These are phyloP conservation scores for Citrus medica DNA, from an alignment of 345 rosid species.

Conservation along the genomic window DNA sequence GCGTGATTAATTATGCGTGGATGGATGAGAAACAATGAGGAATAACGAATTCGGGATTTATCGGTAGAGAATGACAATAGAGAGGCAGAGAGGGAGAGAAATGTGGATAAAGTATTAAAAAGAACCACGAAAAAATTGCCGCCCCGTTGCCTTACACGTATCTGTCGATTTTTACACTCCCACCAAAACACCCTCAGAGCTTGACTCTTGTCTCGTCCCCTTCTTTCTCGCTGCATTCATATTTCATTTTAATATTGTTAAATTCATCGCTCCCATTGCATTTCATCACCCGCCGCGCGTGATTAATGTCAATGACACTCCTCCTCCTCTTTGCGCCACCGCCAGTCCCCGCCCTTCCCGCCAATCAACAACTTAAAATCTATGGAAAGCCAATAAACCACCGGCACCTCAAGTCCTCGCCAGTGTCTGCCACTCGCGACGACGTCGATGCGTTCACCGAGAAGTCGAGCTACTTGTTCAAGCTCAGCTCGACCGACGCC, in stretches of 20 bases:
- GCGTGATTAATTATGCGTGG: background rate
- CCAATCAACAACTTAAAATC: slow-evolving; percentile 22
- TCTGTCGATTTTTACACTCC: background rate
- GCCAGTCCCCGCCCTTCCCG: slow-evolving; percentile 36
- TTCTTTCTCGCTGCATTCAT: background rate
- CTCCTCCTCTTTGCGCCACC: slow-evolving; percentile 29
- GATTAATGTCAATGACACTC: background rate
- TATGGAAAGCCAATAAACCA: background rate
- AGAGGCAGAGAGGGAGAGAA: background rate
- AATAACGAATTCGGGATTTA: no score
- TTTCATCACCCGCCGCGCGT: background rate
- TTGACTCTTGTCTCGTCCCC: background rate
- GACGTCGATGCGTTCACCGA: slow-evolving; percentile 70
- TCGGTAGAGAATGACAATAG: no score
- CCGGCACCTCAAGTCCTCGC: slow-evolving; percentile 20
- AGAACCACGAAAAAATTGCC: slow-evolving; percentile 5
- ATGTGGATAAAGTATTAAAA: slow-evolving; percentile 13
- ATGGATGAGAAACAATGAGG: no score
- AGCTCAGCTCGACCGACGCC: slow-evolving; percentile 56
- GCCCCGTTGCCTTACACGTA: slow-evolving; percentile 8
- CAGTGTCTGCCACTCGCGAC: slow-evolving; percentile 31
- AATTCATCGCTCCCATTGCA: background rate
- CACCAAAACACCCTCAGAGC: background rate
- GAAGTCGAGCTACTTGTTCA: slow-evolving; percentile 83
- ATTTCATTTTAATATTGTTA: background rate